Evolutionary conservation across 2,329 filamentous ascomycete species (phyloP), one percentile per base, ranked within the genome.

Genomic region (Nemania sp.): DNA sequence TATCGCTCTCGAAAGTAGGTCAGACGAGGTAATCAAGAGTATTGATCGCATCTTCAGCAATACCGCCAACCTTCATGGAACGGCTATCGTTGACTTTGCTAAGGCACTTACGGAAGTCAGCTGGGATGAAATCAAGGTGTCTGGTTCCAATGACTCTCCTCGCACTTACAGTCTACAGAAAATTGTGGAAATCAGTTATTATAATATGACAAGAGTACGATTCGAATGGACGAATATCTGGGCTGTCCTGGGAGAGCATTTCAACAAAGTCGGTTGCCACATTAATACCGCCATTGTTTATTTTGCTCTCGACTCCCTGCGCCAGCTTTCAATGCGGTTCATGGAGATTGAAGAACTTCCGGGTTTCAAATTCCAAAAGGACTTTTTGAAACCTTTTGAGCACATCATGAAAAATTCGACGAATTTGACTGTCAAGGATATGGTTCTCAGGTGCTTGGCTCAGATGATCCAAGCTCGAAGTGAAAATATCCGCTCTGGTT

Each of bases 311-410:
- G 97, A 99, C 82, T 98, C 95, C 2, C 82, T 99, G 52, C 89
- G 97, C 47, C 96, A 99, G 79, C 83, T 99, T 47, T 98, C 95
- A 0, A 98, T 99, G 94, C 92, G 94, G 20, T 99, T 99, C 78
- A 93, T 99, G 92, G 96, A 99, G 80, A 94, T 98, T 68, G 96
- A 97, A 78, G 96, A 99, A 79, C 82, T 99, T 73, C 93, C 96
- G 0, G 96, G 97, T 76, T 99, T 99, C 88, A 98, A 98, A 80
- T 99, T 99, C 77, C 96, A 99, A 76, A 99, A 99, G 79, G 95
- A 99, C 78, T 99, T 99, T 79, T 82, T 99, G 62, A 98, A 98
- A 80, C 96, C 97, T 0, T 99, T 99, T 75, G 95, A 99, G 82
- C 93, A 98, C 79, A 94, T 99, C 74, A 93, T 99, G 83, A 91